Evolutionary conservation across 2,329 filamentous ascomycete species (phyloP).

Genomic region (Colletotrichum simmondsii): DNA sequence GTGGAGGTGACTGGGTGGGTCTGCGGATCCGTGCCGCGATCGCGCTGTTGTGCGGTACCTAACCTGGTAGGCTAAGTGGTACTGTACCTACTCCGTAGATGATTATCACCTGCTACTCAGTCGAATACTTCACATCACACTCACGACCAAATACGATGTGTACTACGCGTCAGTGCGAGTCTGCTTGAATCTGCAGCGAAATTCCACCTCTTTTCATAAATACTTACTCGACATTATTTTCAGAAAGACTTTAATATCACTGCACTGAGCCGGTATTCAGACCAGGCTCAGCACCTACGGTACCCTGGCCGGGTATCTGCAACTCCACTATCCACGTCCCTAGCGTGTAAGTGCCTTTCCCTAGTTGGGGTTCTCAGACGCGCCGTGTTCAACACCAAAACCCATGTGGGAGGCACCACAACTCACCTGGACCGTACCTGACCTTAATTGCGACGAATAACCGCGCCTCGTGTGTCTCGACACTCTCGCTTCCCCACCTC

Average conservation of each 20-base stretch:
- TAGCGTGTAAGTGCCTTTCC: constrained; percentile 6
- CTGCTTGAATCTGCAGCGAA: no score
- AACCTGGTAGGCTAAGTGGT: neutral
- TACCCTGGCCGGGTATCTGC: neutral
- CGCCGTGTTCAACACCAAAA: constrained; percentile 32
- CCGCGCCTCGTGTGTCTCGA: constrained; percentile 33
- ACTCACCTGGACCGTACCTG: constrained; percentile 24
- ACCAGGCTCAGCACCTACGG: neutral
- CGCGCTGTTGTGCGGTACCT: constrained; percentile 11
- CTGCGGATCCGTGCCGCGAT: constrained; percentile 25
- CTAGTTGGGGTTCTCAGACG: constrained; percentile 21
- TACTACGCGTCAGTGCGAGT: neutral
- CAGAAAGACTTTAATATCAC: no score
- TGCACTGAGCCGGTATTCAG: no score
- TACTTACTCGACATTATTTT: no score
- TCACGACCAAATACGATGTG: neutral
- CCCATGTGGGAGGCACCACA: constrained; percentile 1
- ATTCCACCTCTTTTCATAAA: no score
- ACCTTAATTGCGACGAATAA: constrained; percentile 21
- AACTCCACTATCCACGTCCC: constrained; percentile 4
- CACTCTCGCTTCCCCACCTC: constrained; percentile 29
- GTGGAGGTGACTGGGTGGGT: neutral
- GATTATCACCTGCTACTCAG: neutral
- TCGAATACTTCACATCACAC: neutral
- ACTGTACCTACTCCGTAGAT: neutral